Percentiles rank a stretch among this genome's conserved stretches.
Evolutionary conservation across 2,329 filamentous ascomycete species (phyloP).

Genomic region (Fusarium robinianum): DNA sequence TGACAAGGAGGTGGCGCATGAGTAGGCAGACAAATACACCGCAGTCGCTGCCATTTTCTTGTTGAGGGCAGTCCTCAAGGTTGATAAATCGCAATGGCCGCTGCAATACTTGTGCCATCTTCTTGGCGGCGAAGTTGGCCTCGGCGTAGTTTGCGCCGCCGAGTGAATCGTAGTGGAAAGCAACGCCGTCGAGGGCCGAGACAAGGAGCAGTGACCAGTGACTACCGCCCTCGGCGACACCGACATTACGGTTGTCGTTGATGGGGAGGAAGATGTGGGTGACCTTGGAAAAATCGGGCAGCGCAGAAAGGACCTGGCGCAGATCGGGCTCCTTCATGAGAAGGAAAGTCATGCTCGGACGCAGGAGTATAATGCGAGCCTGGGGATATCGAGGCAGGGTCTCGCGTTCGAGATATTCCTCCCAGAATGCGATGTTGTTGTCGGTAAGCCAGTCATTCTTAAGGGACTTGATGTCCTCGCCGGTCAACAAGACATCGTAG

Average conservation of each 20-base stretch:
- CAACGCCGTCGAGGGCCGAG: conserved; percentile 82
- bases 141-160: conserved; percentile 75
- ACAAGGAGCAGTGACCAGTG: conserved; percentile 96
- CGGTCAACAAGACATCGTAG: conserved; percentile 63
- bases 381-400: conserved; percentile 78
- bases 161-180: conserved; percentile 96
- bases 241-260: conserved; percentile 81
- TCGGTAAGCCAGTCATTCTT: conserved; percentile 96
- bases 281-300: conserved; percentile 78
- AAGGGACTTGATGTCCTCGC: conserved; percentile 85
- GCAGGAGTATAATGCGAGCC: conserved; percentile 86
- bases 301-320: conserved; percentile 62
- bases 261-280: conserved; percentile 96
- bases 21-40: conserved; percentile 94
- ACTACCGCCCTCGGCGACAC: conserved; percentile 81
- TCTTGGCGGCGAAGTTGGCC: conserved; percentile 69
- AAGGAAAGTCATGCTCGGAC: conserved; percentile 91
- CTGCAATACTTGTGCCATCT: conserved; percentile 70
- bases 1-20: conserved; percentile 92
- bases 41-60: conserved; percentile 91
- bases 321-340: conserved; percentile 74
- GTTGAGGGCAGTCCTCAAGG: conserved; percentile 83
- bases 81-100: conserved; percentile 75
- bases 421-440: conserved; percentile 97
- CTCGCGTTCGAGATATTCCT: conserved; percentile 94